A percentile compares a stretch with the other conserved stretches of the same genome.
Evolutionary conservation across 441 rosid genomes (phyloP).

Genomic region (Populus trichocarpa): DNA sequence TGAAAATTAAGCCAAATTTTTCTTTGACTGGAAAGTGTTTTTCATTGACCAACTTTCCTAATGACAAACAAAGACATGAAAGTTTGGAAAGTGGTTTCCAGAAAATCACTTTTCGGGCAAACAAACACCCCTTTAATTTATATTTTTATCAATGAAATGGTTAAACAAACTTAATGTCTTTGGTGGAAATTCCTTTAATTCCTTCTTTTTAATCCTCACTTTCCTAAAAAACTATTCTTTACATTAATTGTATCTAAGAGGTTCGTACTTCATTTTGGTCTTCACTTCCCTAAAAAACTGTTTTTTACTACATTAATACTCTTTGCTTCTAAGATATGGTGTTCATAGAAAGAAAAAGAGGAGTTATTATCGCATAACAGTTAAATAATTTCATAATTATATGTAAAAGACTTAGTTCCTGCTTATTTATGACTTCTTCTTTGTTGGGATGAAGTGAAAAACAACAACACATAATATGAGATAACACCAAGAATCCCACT

Average conservation of each 20-base stretch:
- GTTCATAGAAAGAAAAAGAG: not conserved
- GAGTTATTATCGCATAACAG: not conserved
- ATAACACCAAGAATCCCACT: constrained; percentile 41
- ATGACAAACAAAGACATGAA: no score
- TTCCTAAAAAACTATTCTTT: not conserved
- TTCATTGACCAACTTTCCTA: no score
- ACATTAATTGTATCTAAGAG: not conserved
- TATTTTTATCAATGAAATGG: no score
- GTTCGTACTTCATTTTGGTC: not conserved
- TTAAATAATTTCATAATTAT: constrained; percentile 28
- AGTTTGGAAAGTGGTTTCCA: no score
- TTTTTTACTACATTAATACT: not conserved
- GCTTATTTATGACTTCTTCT: not conserved
- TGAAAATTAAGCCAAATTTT: no score
- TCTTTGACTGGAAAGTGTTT: no score
- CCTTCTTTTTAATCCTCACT: constrained; percentile 6
- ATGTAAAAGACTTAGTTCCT: not conserved
- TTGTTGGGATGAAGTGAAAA: constrained; percentile 16
- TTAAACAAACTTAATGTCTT: no score
- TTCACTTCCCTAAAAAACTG: not conserved
- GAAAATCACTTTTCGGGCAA: no score
- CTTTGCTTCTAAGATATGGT: not conserved
- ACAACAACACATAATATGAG: constrained; percentile 14
- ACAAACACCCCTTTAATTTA: no score
- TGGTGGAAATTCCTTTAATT: no score